These are phyloP conservation scores for Taphrina pruni DNA, from an alignment of 1,139 yeast genomes.

Conservation along the genomic window DNA sequence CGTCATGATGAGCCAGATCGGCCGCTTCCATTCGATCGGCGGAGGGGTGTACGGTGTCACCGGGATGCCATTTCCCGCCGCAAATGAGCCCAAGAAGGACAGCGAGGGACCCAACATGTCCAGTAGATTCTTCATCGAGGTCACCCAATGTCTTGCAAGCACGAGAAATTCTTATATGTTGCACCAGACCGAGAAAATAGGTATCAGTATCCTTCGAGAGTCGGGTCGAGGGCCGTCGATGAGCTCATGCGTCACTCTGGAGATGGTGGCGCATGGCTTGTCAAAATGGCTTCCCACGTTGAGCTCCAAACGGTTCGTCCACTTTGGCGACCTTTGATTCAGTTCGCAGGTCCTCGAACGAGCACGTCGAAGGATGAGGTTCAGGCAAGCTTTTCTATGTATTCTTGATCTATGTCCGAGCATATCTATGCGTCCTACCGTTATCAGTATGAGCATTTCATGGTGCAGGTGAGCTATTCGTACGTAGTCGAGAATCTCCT, in stretches of 20 bases:
- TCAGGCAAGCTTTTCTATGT: not conserved
- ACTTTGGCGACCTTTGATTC: not conserved
- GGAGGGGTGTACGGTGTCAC: constrained; percentile 34
- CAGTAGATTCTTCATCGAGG: constrained; percentile 8
- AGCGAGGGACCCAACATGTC: not conserved
- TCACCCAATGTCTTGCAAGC: not conserved
- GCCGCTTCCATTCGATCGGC: constrained; percentile 27
- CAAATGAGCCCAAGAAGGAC: constrained; percentile 6
- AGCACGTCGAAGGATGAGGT: not conserved
- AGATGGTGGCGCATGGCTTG: constrained; percentile 13
- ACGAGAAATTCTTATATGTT: not conserved
- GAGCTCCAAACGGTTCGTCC: not conserved
- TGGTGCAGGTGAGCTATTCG: not conserved
- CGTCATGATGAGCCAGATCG: constrained; percentile 15
- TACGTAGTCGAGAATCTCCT: constrained; percentile 42
- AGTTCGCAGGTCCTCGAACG: not conserved
- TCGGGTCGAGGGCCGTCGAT: not conserved
- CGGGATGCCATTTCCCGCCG: constrained; percentile 10
- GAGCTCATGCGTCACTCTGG: constrained; percentile 11
- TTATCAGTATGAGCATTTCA: not conserved
- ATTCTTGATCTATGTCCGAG: not conserved
- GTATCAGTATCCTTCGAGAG: not conserved
- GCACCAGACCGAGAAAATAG: too few relatives aligned
- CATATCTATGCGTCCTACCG: not conserved
- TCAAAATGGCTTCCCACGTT: not conserved